Base-by-base conservation (phyloP, 1,139 yeast genomes). In the Yamadazyma siamensis region DNA sequence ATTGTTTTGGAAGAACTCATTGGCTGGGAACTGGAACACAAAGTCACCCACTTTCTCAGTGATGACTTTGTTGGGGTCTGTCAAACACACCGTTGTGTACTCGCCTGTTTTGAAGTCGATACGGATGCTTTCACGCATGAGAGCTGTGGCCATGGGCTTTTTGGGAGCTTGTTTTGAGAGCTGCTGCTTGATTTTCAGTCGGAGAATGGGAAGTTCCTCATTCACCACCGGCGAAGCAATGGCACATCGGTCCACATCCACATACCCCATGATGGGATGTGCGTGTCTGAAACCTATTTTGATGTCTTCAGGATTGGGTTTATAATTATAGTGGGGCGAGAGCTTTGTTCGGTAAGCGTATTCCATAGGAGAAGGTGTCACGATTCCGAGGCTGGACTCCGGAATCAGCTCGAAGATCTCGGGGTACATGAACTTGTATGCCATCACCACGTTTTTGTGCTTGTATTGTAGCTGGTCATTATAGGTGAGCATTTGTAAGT, bases 1-100 rank as follows among this genome's bases (percentile, higher is more conserved):
- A 59, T 91, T 91, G 59, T 89, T 89, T 21, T 91, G 98, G 68
- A 91, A 91, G 50, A 91, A 91, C 49, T 89, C 95, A 36, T 94
- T 94, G 0, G 96, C 96, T 16, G 89, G 80, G 54, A 86, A 91
- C 49, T 85, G 81, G 56, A 91, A 91, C 27, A 78, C 75, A 57
- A 65, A 79, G 6, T 85, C 91, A 35, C 73, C 71, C 30, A 89
- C 80, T 44, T 75, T 74, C 51, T 91, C 97, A 4, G 80, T 77
- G 29, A 89, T 91, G 31, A 86, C 76, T 39, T 82, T 84, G 50
- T 88, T 79, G 25, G 85, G 63, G 37, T 83, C 72, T 0, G 94
- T 85, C 12, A 72, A 43, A 21, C 54, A 61, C 6, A 51, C 56
- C 9, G 48, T 36, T 9, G 42, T 39, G 29, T 44, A 45, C n/a